Base-by-base conservation (phyloP, 805 yeast genomes). In the Starmerella cellae region DNA sequence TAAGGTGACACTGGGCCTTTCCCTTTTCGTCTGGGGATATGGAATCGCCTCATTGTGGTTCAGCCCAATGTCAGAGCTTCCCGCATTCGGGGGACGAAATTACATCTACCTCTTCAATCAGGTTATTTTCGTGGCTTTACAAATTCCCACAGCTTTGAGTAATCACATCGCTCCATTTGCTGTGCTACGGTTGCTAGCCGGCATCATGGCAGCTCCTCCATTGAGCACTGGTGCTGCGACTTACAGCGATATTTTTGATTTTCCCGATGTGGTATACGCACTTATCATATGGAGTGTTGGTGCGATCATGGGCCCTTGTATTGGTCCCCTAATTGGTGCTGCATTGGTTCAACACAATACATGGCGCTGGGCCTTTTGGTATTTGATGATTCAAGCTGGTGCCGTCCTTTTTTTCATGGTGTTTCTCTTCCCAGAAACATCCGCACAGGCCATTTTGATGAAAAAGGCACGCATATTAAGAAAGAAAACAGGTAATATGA, bases 291-390 rank as follows among this genome's bases (percentile, higher is more conserved):
- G 79, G 79, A 62, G 74, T 18, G 49, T 68, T 23, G 75, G 71
- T 38, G 72, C 74, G 1, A 70, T 69, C 29, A 60, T 66, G 37
- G 81, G 79, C 11, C 78, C 78, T 1, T 62, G 67, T 5, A 37
- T 71, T 19, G 79, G 77, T n/a, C 81, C 81, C 1, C 52, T 76
- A 4, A 53, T 75, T 38, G 79, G 80, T 33, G 70, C 75, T 10
- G 66, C 68, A 5, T 60, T 75, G 53, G 60, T 63, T 4, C 68
- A 45, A 39, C 33, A 29, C 26, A 62, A 72, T 48, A 57, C 55
- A 49, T 74, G 77, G 77, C 66, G 75, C 53, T 73, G 70, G 70
- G 58, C 69, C 8, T 71, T 73, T 52, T 73, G 79, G 78, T 60
- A 70, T 38, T 46, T 70, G 51, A 49, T 64, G 43, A 65, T 68